Conservation (phyloP, 2,329 filamentous ascomycete genomes). For the Neonectria coccinea region DNA sequence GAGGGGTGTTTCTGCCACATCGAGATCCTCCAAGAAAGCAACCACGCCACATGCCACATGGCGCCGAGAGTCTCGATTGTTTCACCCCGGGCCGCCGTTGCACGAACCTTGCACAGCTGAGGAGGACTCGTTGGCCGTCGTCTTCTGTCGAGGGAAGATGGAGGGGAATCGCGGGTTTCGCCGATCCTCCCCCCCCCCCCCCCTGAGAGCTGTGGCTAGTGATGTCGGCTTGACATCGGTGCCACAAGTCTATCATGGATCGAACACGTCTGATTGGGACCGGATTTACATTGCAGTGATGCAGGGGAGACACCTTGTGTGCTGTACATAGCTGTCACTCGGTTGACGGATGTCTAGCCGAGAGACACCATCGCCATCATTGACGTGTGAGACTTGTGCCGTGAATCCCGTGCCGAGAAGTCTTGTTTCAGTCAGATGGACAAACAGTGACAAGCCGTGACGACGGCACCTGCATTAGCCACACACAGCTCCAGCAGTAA, state of each 20-base stretch:
- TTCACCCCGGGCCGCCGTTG: slow-evolving; percentile 37
- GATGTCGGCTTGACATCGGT: slow-evolving; percentile 30
- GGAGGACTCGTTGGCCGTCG: slow-evolving; percentile 18
- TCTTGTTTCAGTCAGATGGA: slow-evolving; percentile 1
- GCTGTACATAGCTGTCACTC: neutral
- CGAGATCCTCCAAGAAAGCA: slow-evolving; percentile 2
- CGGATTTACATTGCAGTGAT: neutral
- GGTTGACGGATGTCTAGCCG: neutral
- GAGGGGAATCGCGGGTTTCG: slow-evolving; percentile 25
- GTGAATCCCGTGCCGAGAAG: slow-evolving; percentile 32
- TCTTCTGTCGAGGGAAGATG: neutral
- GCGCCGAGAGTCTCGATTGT: slow-evolving; percentile 24
- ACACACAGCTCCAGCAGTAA: slow-evolving; percentile 12
- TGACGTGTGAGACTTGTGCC: slow-evolving; percentile 34
- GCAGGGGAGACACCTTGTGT: neutral
- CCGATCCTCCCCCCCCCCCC: slow-evolving; percentile 26
- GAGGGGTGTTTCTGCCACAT: neutral
- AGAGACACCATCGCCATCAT: slow-evolving; percentile 21
- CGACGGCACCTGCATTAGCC: slow-evolving; percentile 8
- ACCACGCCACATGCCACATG: slow-evolving; percentile 35
- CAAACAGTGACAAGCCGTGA: neutral
- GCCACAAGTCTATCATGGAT: slow-evolving; percentile 13
- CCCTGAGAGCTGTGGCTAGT: slow-evolving; percentile 42
- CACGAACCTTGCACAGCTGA: slow-evolving; percentile 43
- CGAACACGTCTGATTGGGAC: neutral